Base-by-base conservation (phyloP, 805 yeast species). In the Yamadazyma sp. region DNA sequence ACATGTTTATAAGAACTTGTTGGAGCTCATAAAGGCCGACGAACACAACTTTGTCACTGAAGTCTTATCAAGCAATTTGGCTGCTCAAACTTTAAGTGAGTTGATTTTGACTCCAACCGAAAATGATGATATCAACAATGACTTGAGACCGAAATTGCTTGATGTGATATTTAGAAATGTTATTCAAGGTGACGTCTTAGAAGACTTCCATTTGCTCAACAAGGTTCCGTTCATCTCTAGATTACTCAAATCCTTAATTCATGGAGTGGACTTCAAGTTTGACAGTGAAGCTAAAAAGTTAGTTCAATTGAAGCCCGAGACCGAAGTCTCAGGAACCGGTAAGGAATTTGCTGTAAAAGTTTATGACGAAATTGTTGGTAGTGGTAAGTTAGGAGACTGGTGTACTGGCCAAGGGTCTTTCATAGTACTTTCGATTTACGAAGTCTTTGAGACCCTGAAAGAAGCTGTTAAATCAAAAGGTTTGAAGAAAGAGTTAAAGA, bases 61-160 rank as follows among this genome's bases (percentile, higher is more conserved):
- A 34, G 45, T 85, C 2, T 64, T 88, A 40, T 60, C 65, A n/a
- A 83, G 80, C 44, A 84, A 83, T 53, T 62, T 90, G 42, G 95
- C 95, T 20, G 75, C 93, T 27, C 98, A 91, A 64, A 82, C 86
- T 48, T 68, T 85, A 37, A 72, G 82, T 29, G 98, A 91, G 64
- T 69, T 86, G 18, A 62, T 88, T 38, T 71, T 84, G 44, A 52
- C 58, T 22, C 39, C 46, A 7, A 47, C 53, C 12, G 73, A 66
- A 12, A 64, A 53, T 27, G 68, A 63, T 32, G 70, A 57, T 55
- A 56, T 57, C 50, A 65, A 53, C 62, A 51, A 47, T n/a, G 51
- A 58, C 8, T 57, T 62, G 32, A 71, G 75, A 55, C 62, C 68
- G 28, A 62, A 67, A 35, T 73, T 87, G 24, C 53, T 86, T 11